A percentile compares a stretch with the other conserved stretches of the same genome.
These are phyloP conservation scores for Phalaenopsis hybrid DNA, from an alignment of 116 monocot species.

Conservation along the genomic window DNA sequence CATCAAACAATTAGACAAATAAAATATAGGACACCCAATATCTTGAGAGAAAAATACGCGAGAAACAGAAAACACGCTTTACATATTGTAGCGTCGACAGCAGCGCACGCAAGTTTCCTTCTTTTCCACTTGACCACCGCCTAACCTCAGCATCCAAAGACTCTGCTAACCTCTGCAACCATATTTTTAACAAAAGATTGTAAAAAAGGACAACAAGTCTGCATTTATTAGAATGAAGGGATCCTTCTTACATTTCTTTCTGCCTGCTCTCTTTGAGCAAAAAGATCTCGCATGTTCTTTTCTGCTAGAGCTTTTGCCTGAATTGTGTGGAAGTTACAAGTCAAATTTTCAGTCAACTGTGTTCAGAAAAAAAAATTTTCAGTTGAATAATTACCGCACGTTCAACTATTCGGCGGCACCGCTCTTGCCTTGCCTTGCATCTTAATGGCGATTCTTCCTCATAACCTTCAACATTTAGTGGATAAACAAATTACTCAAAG, in stretches of 20 bases:
- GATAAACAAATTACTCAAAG: background rate
- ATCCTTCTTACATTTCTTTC: conserved; percentile 70
- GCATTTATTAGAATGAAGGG: conserved; percentile 3
- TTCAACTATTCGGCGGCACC: conserved; percentile 74
- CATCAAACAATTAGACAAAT: background rate
- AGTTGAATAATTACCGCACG: conserved; percentile 49
- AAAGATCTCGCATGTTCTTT: conserved; percentile 77
- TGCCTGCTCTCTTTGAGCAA: conserved; percentile 87
- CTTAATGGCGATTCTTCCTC: conserved; percentile 75
- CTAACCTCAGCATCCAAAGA: conserved; percentile 72
- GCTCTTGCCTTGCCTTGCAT: conserved; percentile 77
- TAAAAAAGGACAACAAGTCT: background rate
- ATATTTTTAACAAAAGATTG: conserved; percentile 1
- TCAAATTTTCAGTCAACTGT: conserved; percentile 2
- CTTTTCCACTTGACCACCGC: conserved; percentile 96
- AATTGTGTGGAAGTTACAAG: conserved; percentile 6
- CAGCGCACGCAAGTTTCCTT: conserved; percentile 92
- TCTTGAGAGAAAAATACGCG: background rate
- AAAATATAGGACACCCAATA: background rate
- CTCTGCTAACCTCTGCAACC: conserved; percentile 76
- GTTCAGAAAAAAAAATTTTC: background rate
- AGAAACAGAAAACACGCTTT: conserved; percentile 9
- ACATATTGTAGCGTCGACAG: conserved; percentile 98
- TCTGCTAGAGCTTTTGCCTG: conserved; percentile 96
- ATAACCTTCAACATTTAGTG: conserved; percentile 13